Conservation (phyloP, 139 green algal species). For the Chlamydomonas urium region DNA sequence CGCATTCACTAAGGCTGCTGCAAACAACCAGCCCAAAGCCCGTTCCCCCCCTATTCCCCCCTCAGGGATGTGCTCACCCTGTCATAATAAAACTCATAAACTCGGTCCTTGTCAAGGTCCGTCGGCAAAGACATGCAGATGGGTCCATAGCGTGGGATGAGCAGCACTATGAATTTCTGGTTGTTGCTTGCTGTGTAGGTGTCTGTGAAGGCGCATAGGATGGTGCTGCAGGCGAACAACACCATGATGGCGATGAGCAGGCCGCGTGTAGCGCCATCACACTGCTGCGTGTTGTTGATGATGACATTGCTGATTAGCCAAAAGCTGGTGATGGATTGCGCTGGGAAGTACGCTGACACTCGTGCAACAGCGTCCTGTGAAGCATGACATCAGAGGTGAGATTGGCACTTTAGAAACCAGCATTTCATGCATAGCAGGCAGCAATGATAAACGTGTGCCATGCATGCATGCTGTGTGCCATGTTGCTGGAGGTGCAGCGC, state of each 20-base stretch:
- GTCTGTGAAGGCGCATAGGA: conserved; percentile 38
- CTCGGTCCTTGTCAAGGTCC: conserved; percentile 29
- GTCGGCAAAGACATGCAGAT: conserved; percentile 38
- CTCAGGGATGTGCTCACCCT: conserved; percentile 12
- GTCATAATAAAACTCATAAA: conserved; percentile 40
- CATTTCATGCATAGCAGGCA: too few species aligned
- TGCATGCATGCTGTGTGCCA: too few species aligned
- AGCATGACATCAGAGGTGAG: too few species aligned
- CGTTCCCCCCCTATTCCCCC: neutral
- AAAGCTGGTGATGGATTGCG: conserved; percentile 28
- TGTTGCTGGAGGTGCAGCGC: too few species aligned
- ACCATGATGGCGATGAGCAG: conserved; percentile 18
- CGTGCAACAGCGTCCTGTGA: conserved; percentile 36
- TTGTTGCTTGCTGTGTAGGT: conserved; percentile 32
- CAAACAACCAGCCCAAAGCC: too few species aligned
- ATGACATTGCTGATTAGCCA: conserved; percentile 28
- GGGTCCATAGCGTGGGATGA: conserved; percentile 29
- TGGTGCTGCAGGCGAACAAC: conserved; percentile 27
- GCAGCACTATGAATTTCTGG: conserved; percentile 13
- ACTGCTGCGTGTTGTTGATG: conserved; percentile 20
- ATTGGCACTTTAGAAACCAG: too few species aligned
- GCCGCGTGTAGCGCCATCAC: neutral
- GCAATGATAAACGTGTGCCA: too few species aligned
- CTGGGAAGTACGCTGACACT: conserved; percentile 34
- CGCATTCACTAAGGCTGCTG: too few species aligned